phyloP scores from a whole-genome alignment of 1,284 basidiomycete species.

The Ganoderma boninense region DNA sequence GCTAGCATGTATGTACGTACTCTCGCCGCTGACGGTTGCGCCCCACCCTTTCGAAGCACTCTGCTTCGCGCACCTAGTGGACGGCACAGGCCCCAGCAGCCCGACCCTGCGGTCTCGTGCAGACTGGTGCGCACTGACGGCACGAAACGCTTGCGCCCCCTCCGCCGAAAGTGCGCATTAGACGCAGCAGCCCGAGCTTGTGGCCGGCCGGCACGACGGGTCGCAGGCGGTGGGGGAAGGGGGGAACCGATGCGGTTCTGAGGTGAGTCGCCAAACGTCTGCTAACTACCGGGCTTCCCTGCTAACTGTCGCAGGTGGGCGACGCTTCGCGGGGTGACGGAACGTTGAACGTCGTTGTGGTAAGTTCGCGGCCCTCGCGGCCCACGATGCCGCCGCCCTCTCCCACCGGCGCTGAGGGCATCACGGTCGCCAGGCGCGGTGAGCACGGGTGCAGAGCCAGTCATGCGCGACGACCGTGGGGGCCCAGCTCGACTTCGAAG shows the following conservation, averaged over 20 bases:
- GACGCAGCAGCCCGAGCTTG: neutral
- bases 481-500: neutral
- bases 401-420: neutral
- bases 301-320: neutral
- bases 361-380: neutral
- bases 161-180: neutral
- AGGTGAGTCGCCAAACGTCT: neutral
- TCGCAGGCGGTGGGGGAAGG: neutral
- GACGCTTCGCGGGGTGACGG: neutral
- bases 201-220: neutral
- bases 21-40: neutral
- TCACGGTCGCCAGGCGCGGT: slow-evolving; percentile 8
- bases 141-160: neutral
- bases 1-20: neutral
- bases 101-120: neutral
- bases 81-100: neutral
- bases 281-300: neutral
- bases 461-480: slow-evolving; percentile 25
- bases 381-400: neutral
- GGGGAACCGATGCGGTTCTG: neutral
- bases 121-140: neutral
- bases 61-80: neutral
- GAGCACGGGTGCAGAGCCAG: slow-evolving; percentile 18
- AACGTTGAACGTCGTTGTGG: slow-evolving; percentile 3
- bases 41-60: neutral